These are phyloP conservation scores for Lasiodiplodia sp. DNA, from an alignment of 2,329 filamentous ascomycete species.

Conservation along the genomic window DNA sequence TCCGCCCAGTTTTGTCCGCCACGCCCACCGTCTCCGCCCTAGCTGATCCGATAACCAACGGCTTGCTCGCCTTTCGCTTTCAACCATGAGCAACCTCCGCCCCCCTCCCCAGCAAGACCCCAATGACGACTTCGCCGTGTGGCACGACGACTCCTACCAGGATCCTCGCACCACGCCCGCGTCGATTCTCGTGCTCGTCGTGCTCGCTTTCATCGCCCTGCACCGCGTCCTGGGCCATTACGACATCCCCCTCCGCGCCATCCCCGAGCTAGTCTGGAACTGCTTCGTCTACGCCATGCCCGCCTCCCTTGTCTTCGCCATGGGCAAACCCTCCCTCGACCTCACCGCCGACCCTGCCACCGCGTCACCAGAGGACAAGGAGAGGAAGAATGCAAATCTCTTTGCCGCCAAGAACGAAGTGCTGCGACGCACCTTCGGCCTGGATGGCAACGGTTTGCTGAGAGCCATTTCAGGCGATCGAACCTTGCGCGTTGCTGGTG, in stretches of 20 bases:
- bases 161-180: slow-evolving; percentile 18
- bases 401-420: slow-evolving; percentile 47
- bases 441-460: slow-evolving; percentile 48
- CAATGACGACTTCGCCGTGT: slow-evolving; percentile 24
- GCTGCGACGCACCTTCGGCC: slow-evolving; percentile 45
- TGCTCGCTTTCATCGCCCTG: slow-evolving; percentile 21
- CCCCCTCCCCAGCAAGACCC: not conserved
- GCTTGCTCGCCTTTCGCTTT: not conserved
- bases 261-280: slow-evolving; percentile 67
- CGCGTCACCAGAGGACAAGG: slow-evolving; percentile 30
- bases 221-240: slow-evolving; percentile 40
- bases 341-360: slow-evolving; percentile 20
- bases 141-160: not conserved
- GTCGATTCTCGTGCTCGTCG: slow-evolving; percentile 25
- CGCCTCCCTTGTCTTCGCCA: slow-evolving; percentile 61
- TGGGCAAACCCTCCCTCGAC: slow-evolving; percentile 52
- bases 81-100: slow-evolving; percentile 26
- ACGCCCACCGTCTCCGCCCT: slow-evolving; percentile 22
- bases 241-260: slow-evolving; percentile 37
- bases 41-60: slow-evolving; percentile 17
- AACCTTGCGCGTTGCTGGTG: slow-evolving; percentile 40
- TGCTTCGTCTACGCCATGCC: slow-evolving; percentile 65
- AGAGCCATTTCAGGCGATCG: slow-evolving; percentile 47
- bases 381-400: slow-evolving; percentile 30
- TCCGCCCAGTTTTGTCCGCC: slow-evolving; percentile 11